Evolutionary conservation across 2,329 filamentous ascomycete genomes (phyloP).

Genomic region (Alternaria dauci): DNA sequence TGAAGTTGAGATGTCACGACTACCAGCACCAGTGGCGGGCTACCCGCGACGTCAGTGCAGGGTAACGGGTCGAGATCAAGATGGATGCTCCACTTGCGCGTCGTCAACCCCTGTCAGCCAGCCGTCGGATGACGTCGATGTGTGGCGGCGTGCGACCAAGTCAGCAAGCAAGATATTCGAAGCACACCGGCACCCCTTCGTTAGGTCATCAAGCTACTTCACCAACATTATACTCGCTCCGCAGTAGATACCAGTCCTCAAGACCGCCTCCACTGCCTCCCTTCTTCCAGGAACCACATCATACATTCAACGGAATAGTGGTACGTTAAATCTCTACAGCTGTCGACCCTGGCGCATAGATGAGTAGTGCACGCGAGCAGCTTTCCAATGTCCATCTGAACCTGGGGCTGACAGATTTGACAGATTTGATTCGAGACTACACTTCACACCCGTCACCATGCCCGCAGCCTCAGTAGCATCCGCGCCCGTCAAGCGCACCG

Average conservation of each 20-base stretch:
- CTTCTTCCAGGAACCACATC: background rate
- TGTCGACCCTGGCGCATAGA: constrained; percentile 14
- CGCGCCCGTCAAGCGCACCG: constrained; percentile 44
- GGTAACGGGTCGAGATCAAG: constrained; percentile 35
- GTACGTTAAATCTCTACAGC: constrained; percentile 22
- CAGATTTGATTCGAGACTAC: background rate
- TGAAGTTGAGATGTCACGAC: constrained; percentile 17
- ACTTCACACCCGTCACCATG: constrained; percentile 30
- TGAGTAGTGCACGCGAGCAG: constrained; percentile 32
- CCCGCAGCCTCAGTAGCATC: constrained; percentile 47
- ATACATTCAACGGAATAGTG: constrained; percentile 3
- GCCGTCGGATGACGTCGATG: constrained; percentile 43
- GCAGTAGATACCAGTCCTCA: constrained; percentile 3
- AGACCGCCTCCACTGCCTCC: background rate
- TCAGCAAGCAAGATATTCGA: constrained; percentile 35
- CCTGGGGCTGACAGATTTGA: constrained; percentile 9
- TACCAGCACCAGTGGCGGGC: constrained; percentile 12
- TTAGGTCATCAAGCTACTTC: constrained; percentile 20
- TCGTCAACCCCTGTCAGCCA: constrained; percentile 29
- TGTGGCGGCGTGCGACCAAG: constrained; percentile 41
- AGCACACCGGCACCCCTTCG: constrained; percentile 16
- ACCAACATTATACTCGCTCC: constrained; percentile 12
- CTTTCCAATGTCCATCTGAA: background rate
- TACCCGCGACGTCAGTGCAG: constrained; percentile 30
- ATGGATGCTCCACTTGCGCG: constrained; percentile 35